These are phyloP conservation scores for Sphaerulina vaccinii DNA, from an alignment of 2,329 filamentous ascomycete species.

Conservation along the genomic window DNA sequence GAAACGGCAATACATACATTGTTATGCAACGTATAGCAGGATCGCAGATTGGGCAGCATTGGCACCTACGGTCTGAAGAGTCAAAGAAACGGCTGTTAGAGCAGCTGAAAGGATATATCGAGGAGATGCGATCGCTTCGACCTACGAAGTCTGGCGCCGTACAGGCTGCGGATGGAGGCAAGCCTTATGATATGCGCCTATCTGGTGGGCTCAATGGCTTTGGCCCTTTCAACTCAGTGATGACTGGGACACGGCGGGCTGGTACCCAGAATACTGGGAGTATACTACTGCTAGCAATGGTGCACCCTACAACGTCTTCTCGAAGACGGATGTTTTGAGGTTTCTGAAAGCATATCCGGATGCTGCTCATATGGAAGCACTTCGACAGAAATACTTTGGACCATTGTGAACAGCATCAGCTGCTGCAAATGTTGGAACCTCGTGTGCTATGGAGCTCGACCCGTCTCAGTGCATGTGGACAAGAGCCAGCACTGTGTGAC, in stretches of 20 bases:
- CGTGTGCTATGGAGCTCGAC: too few relatives aligned
- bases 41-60: neutral
- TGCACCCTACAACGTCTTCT: constrained; percentile 44
- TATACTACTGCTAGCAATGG: constrained; percentile 41
- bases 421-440: too few relatives aligned
- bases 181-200: constrained; percentile 16
- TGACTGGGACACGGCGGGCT: constrained; percentile 51
- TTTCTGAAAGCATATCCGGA: constrained; percentile 42
- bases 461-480: too few relatives aligned
- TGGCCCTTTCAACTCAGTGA: constrained; percentile 15
- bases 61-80: constrained; percentile 1
- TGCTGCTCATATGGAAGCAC: constrained; percentile 44
- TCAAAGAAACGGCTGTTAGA: constrained; percentile 6
- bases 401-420: too few relatives aligned
- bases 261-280: constrained; percentile 51
- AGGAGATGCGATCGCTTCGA: constrained; percentile 1
- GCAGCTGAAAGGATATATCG: constrained; percentile 14
- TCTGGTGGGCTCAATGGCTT: neutral
- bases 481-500: too few relatives aligned
- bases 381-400: constrained; percentile 8
- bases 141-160: neutral
- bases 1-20: constrained; percentile 13
- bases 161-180: constrained; percentile 8
- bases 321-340: constrained; percentile 36
- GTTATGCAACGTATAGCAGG: constrained; percentile 12